phyloP scores from a whole-genome alignment of 345 rosid genomes.

The Citrus medica region DNA sequence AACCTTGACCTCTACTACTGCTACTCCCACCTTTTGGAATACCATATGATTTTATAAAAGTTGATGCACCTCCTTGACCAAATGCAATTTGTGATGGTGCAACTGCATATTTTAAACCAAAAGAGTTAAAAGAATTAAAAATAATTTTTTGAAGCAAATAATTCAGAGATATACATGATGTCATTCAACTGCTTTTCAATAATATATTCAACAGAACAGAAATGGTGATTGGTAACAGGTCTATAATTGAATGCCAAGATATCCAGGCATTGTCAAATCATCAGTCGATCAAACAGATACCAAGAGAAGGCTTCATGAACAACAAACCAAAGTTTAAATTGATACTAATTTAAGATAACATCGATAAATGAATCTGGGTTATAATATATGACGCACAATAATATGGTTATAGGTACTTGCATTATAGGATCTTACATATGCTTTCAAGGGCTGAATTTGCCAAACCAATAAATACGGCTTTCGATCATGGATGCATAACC shows the following conservation, averaged over 20 bases:
- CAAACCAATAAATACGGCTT: background rate
- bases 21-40: conserved; percentile 21
- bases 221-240: background rate
- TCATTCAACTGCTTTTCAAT: background rate
- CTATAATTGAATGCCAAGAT: background rate
- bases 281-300: background rate
- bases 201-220: background rate
- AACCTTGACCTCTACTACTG: conserved; percentile 21
- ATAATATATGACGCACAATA: background rate
- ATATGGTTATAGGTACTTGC: background rate
- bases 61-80: conserved; percentile 44
- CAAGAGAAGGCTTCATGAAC: background rate
- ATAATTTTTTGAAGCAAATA: background rate
- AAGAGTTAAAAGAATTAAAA: background rate
- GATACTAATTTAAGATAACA: background rate
- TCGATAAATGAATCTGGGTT: background rate
- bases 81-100: conserved; percentile 47
- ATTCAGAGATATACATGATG: background rate
- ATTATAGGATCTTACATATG: background rate
- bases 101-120: conserved; percentile 27
- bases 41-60: conserved; percentile 40
- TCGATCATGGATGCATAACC: background rate
- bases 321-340: background rate
- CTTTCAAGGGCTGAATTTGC: background rate
- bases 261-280: background rate